Base-by-base conservation (phyloP, 352 stramenopile species). In the Pythium dissimile region DNA sequence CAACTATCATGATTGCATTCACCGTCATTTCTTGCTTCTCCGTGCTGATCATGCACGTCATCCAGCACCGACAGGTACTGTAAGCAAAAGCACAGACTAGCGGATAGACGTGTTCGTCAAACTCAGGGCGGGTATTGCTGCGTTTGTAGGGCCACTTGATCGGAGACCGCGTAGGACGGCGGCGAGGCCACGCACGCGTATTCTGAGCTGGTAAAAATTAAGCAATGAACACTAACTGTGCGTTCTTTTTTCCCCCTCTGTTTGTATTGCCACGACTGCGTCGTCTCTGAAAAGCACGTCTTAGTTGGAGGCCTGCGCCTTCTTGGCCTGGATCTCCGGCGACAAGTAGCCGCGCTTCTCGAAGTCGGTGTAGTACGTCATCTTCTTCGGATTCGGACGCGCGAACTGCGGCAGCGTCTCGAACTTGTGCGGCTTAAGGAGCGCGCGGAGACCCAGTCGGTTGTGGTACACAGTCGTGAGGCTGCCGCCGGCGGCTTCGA, bases 381-480 rank as follows among this genome's bases (percentile, higher is more conserved):
- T 97, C 67, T 97, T 96, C 75, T 97, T 98, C 26, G 95, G 96
- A 41, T 90, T 92, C 39, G 97, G 97, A 57, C 95, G 87, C 16
- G 97, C 96, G 48, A 86, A 79, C 75, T 93, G 92, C 27, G 96
- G 96, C 26, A 99, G 69, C 24, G 77, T 78, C 57, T 97, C 86
- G 62, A 98, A 99, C 74, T 99, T 99, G 65, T 99, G 70, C 27
- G 97, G 97, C 75, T 95, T 95, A 37, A 99, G 79, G 48, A 98
- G 69, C 39, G 92, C 91, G 41, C 96, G 84, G 34, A 99, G 76
- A 24, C 84, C 95, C 56, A 99, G 74, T 34, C 88, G 75, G 84
- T 99, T 99, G 79, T 98, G 96, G 82, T 99, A 97, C n/a, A 97
- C 90, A 13, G 92, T 98, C 11, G 83, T 96, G 55, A 99, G 94